Evolutionary conservation across 331 rosid species (phyloP), one percentile per base, ranked within the genome.

Genomic region (Prunus yedoensis): DNA sequence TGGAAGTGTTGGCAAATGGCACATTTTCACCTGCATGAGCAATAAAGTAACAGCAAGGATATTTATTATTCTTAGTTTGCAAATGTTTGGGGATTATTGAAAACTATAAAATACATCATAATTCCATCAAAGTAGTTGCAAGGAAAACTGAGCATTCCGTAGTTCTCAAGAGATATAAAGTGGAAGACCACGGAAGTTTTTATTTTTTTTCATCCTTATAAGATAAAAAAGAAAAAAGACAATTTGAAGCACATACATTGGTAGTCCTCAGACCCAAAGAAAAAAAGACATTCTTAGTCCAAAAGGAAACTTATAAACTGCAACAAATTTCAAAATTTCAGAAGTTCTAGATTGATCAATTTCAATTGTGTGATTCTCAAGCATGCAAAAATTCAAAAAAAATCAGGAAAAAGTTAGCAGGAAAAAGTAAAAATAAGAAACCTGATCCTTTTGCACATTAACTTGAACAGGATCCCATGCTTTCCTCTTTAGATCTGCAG

Each of bases 1-100:
- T 27, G 98, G 98, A 75, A 94, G 96, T 73, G 77, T 80, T 57
- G 98, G 98, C 84, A 94, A 75, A 59, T 66, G 78, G 78, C 92
- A 79, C 76, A 80, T 77, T 81, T 82, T 90, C 76, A 90, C 97
- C 97, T 94, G 78, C 82, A 81, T 18, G 54, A 80, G 38, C 45
- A 79, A 32, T 43, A 66, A 69, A 4, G 74, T 35, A 47, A 50
- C 14, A 57, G 68, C 45, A 41, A 66, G 41, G 54, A 45, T 38
- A 28, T 10, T 47, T 10, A 50, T 18, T n/a, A 10, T 57, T 50
- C 71, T 66, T 60, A n/a, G 27, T 63, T 17, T 35, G 46, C 35
- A 18, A 32, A 63, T 3, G 23, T 32, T 38, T 3, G 3, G 68
- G 23, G 4, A 16, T 17, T 32, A 35, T 20, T 32, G 49, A 18